phyloP scores from a whole-genome alignment of 2,329 filamentous ascomycete genomes.

The Phialophora expanda region DNA sequence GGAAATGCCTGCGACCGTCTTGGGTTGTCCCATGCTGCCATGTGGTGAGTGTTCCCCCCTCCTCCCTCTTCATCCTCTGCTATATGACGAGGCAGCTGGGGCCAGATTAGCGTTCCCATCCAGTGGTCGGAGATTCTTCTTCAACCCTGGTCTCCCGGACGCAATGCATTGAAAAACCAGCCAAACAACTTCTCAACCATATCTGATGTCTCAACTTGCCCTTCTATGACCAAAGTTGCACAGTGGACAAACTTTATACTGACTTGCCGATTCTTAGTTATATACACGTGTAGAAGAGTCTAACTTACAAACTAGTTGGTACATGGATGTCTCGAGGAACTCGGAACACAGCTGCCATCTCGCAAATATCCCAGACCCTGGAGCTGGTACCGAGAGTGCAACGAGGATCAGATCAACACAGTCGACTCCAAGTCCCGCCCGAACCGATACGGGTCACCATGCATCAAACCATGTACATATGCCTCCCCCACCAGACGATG shows the following conservation, averaged over 20 bases:
- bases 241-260: slow-evolving; percentile 3
- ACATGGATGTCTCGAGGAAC: background rate
- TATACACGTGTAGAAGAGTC: background rate
- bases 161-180: slow-evolving; percentile 36
- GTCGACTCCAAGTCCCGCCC: slow-evolving; percentile 11
- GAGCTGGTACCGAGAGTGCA: background rate
- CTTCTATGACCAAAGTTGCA: background rate
- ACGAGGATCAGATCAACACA: slow-evolving; percentile 14
- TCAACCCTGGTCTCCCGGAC: slow-evolving; percentile 23
- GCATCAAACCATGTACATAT: slow-evolving; percentile 27
- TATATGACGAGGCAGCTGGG: slow-evolving; percentile 38
- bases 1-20: background rate
- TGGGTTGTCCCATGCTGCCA: background rate
- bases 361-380: background rate
- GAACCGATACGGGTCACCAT: slow-evolving; percentile 19
- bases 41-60: background rate
- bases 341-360: background rate
- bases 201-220: slow-evolving; percentile 24
- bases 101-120: slow-evolving; percentile 33
- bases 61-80: background rate
- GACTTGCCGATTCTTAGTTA: slow-evolving; percentile 9
- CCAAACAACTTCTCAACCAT: slow-evolving; percentile 35
- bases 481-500: slow-evolving; percentile 24
- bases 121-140: slow-evolving; percentile 19
- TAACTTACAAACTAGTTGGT: background rate